Evolutionary conservation across 345 rosid genomes (phyloP).

Genomic region (Sonneratia alba): DNA sequence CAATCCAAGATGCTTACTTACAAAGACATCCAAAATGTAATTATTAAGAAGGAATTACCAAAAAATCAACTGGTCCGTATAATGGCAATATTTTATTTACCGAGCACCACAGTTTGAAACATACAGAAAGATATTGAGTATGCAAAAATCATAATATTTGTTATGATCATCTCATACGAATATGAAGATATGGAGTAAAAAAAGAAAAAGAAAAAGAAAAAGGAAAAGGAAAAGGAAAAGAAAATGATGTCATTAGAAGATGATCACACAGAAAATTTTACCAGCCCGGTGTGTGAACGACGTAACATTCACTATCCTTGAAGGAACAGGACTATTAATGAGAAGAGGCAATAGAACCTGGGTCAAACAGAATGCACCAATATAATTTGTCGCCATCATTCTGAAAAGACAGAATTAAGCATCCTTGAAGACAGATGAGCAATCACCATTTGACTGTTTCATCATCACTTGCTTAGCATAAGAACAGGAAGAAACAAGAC

Average conservation of each 20-base stretch:
- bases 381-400: conserved; percentile 81
- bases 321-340: conserved; percentile 59
- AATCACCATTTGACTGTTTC: background rate
- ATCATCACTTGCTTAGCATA: background rate
- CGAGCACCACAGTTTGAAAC: background rate
- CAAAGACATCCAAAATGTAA: background rate
- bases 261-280: conserved; percentile 13
- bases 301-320: conserved; percentile 80
- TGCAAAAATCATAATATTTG: background rate
- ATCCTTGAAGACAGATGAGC: background rate
- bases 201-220: too few relatives aligned
- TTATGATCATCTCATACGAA: background rate
- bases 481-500: background rate
- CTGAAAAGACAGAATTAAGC: conserved; percentile 25
- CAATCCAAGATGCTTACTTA: background rate
- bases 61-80: background rate
- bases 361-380: conserved; percentile 66
- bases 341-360: conserved; percentile 73
- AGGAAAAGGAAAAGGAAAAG: too few relatives aligned
- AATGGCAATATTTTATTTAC: background rate
- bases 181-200: background rate
- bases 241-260: background rate
- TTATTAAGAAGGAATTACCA: background rate
- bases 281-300: conserved; percentile 84
- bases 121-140: background rate